phyloP scores from a whole-genome alignment of 495 filamentous ascomycete species.

The Hamigera avellanea region DNA sequence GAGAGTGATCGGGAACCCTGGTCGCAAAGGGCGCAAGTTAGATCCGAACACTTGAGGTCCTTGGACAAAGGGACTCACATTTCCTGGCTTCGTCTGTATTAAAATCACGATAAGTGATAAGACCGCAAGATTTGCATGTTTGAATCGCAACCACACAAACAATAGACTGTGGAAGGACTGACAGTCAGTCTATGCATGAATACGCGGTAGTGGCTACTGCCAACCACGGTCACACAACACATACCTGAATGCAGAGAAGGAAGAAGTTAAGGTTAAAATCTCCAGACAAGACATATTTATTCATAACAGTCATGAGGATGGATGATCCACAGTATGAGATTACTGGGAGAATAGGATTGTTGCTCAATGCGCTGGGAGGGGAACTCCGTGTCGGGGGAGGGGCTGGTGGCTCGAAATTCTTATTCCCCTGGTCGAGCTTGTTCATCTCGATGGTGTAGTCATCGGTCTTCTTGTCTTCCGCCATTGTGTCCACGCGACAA shows the following conservation, averaged over 20 bases:
- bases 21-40: no score
- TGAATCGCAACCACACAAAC: conserved; percentile 89
- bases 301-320: conserved; percentile 97
- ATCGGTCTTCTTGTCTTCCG: conserved; percentile 78
- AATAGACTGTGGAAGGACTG: conserved; percentile 48
- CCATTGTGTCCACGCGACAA: conserved; percentile 33
- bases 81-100: conserved; percentile 81
- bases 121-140: conserved; percentile 64
- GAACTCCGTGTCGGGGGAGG: conserved; percentile 23
- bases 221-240: conserved; percentile 9
- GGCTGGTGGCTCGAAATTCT: conserved; percentile 37
- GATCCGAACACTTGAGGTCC: no score
- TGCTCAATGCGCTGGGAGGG: conserved; percentile 34
- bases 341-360: conserved; percentile 69
- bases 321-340: conserved; percentile 87
- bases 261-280: conserved; percentile 97
- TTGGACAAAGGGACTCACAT: conserved; percentile 45
- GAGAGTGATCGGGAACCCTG: conserved; percentile 96
- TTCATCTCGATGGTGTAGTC: conserved; percentile 65
- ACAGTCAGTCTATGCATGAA: conserved; percentile 4
- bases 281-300: conserved; percentile 95
- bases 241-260: conserved; percentile 83
- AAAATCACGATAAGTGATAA: conserved; percentile 87
- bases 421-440: conserved; percentile 49
- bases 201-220: not conserved